Evolutionary conservation across 2,329 filamentous ascomycete genomes (phyloP).

Genomic region (Sporothrix globosa): DNA sequence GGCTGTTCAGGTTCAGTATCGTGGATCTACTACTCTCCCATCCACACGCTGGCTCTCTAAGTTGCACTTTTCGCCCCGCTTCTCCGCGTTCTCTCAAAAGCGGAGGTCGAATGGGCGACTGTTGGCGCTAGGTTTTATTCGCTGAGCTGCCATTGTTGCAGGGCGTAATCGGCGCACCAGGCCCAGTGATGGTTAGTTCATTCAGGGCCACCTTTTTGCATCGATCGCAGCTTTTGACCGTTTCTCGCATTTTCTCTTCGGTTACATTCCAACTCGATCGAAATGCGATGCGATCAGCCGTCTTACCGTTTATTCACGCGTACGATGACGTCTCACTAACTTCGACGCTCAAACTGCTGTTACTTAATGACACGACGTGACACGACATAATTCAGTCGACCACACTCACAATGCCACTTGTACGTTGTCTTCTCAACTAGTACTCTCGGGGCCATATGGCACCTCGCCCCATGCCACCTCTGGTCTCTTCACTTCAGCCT

Average conservation of each 20-base stretch:
- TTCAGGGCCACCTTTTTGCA: background rate
- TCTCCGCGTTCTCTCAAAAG: constrained; percentile 30
- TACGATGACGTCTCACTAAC: background rate
- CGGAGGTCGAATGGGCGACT: background rate
- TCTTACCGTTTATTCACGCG: background rate
- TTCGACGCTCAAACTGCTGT: background rate
- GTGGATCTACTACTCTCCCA: background rate
- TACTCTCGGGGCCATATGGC: background rate
- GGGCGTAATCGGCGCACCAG: constrained; percentile 2
- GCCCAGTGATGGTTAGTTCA: background rate
- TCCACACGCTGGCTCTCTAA: background rate
- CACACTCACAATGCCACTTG: background rate
- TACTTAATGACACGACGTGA: background rate
- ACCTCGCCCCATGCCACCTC: too few relatives aligned
- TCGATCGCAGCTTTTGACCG: background rate
- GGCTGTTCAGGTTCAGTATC: background rate
- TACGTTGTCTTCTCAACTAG: background rate
- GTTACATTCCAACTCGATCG: background rate
- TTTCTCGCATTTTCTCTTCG: background rate
- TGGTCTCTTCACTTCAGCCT: background rate
- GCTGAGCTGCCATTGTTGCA: background rate
- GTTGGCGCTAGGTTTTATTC: background rate
- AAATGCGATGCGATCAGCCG: background rate
- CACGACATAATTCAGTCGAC: background rate
- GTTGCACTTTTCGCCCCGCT: constrained; percentile 20